Evolutionary conservation across 345 rosid genomes (phyloP), one percentile per base, ranked within the genome.

Genomic region (Eucalyptus dawsonii): DNA sequence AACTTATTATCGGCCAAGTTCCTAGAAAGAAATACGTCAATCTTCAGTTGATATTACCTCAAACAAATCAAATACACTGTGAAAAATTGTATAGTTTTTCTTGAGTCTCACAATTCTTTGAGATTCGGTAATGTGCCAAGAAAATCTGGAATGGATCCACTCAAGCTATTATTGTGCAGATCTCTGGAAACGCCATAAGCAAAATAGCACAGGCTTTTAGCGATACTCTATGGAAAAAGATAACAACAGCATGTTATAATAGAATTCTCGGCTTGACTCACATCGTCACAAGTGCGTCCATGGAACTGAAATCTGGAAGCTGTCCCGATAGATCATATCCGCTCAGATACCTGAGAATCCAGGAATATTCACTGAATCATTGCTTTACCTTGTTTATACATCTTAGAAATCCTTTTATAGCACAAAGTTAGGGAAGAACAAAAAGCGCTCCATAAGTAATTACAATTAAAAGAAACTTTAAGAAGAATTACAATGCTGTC

Each of bases 241-340:
- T 42, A 40, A 86, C 45, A 29, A 31, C 40, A 37, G 12, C 25
- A 31, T 51, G 44, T 50, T 51, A 22, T 86, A 31, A n/a, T 6
- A 10, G 27, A 17, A 17, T 2, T 15, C 13, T 37, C 21, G 29
- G 69, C 54, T 49, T 24, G 37, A 90, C 94, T 88, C 40, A 93
- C 94, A 94, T 91, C 44, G 40, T 90, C 88, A 89, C 93, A 12
- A 94, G 92, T 65, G 94, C 92, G 81, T 89, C 91, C 94, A 92
- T 91, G 89, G 92, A 92, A 86, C 94, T 93, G 27, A 94, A 92
- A 87, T 94, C 95, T 29, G 94, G 94, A 89, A 94, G 91, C 37
- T 27, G 16, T 44, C 94, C 94, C 9, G 88, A 89, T 17, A 94
- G 90, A 60, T 86, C 92, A 89, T 87, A 92, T 76, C 92, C 81